A percentile compares a stretch with the other conserved stretches of the same genome.
phyloP scores from a whole-genome alignment of 192 early-diverging fungal species.

The Powellomyces hirtus region DNA sequence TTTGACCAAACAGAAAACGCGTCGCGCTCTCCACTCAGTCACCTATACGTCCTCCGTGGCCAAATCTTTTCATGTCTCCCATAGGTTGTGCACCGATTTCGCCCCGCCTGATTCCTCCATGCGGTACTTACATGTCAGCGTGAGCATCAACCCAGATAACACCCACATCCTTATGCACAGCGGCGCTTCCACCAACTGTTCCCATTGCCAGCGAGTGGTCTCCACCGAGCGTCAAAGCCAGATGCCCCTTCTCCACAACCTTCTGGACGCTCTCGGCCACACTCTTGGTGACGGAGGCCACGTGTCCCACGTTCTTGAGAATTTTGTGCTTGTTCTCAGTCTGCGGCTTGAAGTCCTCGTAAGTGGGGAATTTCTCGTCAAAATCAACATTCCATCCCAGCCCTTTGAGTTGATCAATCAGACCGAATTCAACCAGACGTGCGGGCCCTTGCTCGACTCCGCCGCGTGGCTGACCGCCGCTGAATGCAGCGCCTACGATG shows the following conservation, averaged over 20 bases:
- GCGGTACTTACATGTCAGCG: conserved; percentile 50
- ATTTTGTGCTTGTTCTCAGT: conserved; percentile 74
- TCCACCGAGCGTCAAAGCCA: conserved; percentile 90
- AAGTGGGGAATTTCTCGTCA: conserved; percentile 68
- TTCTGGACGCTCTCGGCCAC: conserved; percentile 64
- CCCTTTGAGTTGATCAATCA: conserved; percentile 76
- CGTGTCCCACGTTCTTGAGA: conserved; percentile 83
- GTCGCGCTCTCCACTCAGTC: too few relatives aligned
- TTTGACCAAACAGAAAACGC: too few relatives aligned
- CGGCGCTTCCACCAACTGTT: conserved; percentile 76
- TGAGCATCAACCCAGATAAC: conserved; percentile 97
- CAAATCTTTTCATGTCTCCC: too few relatives aligned
- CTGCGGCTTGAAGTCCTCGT: conserved; percentile 64
- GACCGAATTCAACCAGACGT: conserved; percentile 77
- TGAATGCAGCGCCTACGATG: conserved; percentile 70
- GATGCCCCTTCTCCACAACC: conserved; percentile 62
- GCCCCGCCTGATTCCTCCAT: too few relatives aligned
- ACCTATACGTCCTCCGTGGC: too few relatives aligned
- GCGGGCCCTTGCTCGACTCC: conserved; percentile 90
- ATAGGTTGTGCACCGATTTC: too few relatives aligned
- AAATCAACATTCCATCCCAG: conserved; percentile 76
- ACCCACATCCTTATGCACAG: conserved; percentile 75
- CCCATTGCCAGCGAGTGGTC: conserved; percentile 95
- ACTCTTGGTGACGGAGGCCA: conserved; percentile 70
- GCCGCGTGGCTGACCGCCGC: conserved; percentile 64